phyloP scores from a whole-genome alignment of 768 basidiomycete species.

The Auricularia sp. region DNA sequence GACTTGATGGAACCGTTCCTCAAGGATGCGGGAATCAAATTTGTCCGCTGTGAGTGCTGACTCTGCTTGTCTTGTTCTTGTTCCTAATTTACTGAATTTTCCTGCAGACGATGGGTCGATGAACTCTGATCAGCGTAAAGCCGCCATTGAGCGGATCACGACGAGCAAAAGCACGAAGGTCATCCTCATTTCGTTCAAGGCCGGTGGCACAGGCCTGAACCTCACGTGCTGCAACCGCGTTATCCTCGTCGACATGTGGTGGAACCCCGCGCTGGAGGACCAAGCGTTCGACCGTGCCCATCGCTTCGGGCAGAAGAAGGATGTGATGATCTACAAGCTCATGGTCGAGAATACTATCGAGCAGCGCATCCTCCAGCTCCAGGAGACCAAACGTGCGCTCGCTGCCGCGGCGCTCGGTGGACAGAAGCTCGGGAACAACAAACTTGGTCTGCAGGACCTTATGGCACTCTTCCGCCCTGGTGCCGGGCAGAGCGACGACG shows the following conservation, averaged over 20 bases:
- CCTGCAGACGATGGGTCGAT: constrained; percentile 83
- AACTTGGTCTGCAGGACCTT: constrained; percentile 75
- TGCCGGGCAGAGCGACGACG: constrained; percentile 14
- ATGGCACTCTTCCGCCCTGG: constrained; percentile 65
- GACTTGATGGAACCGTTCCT: constrained; percentile 83
- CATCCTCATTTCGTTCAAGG: constrained; percentile 94
- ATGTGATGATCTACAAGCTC: constrained; percentile 84
- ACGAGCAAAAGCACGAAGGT: constrained; percentile 47
- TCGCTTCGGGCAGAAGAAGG: constrained; percentile 77
- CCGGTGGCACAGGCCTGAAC: constrained; percentile 82
- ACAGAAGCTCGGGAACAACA: constrained; percentile 68
- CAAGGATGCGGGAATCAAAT: constrained; percentile 52
- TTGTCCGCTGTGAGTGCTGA: constrained; percentile 69
- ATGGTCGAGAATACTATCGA: constrained; percentile 83
- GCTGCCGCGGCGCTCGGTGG: constrained; percentile 80
- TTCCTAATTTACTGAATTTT: not conserved
- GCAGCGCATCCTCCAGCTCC: constrained; percentile 79
- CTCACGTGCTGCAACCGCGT: constrained; percentile 91
- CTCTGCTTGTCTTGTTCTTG: not conserved
- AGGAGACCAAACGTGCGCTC: constrained; percentile 82
- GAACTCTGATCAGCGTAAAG: constrained; percentile 65
- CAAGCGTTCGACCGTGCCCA: constrained; percentile 92
- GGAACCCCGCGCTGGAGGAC: constrained; percentile 87
- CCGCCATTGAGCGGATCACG: constrained; percentile 63
- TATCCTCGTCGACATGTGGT: constrained; percentile 89